phyloP scores from a whole-genome alignment of 2,329 filamentous ascomycete genomes.

The Thielaviopsis musarum region DNA sequence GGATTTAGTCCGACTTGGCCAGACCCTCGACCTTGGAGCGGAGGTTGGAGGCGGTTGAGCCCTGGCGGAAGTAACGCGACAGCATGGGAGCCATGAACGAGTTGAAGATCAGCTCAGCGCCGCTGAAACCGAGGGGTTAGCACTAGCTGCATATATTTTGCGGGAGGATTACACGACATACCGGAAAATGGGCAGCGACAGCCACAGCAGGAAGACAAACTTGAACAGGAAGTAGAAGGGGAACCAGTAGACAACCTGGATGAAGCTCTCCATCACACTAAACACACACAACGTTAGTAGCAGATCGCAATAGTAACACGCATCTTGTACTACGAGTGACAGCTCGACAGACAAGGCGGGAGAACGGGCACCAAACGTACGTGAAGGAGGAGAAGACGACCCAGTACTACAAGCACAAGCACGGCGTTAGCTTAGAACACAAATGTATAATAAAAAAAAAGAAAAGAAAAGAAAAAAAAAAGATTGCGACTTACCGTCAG shows the following conservation, averaged over 20 bases:
- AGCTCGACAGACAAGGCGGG: background rate
- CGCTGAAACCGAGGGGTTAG: conserved; percentile 34
- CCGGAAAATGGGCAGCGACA: conserved; percentile 86
- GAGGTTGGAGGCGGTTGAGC: conserved; percentile 70
- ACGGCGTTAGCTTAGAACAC: background rate
- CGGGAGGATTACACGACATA: conserved; percentile 33
- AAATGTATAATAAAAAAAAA: background rate
- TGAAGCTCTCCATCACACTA: conserved; percentile 60
- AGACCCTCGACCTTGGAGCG: conserved; percentile 63
- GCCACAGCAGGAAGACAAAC: conserved; percentile 94
- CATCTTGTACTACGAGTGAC: background rate
- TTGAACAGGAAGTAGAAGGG: conserved; percentile 99
- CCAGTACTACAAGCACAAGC: conserved; percentile 48
- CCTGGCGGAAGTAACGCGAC: conserved; percentile 68
- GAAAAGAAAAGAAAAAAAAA: background rate
- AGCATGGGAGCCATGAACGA: conserved; percentile 87
- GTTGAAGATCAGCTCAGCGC: conserved; percentile 91
- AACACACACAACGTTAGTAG: conserved; percentile 6
- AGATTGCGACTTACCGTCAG: conserved; percentile 39
- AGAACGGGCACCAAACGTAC: conserved; percentile 22
- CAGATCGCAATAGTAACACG: conserved; percentile 10
- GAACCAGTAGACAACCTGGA: conserved; percentile 85
- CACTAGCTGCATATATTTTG: background rate
- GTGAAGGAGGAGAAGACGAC: conserved; percentile 72
- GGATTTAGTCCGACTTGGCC: conserved; percentile 48